Base-by-base conservation (phyloP, 169 alveolate genomes). In the Plasmodium billcollinsi region DNA sequence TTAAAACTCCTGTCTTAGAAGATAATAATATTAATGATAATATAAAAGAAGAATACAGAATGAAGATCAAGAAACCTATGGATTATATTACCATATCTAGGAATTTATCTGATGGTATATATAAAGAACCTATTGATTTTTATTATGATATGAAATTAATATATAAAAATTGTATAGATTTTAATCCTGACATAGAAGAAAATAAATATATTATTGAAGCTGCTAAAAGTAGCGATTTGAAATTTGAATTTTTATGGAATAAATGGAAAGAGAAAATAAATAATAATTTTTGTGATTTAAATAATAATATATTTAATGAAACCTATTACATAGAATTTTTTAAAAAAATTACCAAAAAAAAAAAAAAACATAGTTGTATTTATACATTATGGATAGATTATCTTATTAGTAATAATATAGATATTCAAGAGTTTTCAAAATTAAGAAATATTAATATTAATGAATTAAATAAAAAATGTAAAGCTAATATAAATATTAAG, bases 131-230 rank as follows among this genome's bases (percentile, higher is more conserved):
- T 2, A 29, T 18, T 12, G 80, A 78, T 12, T 50, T 66, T 24
- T 63, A 78, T 70, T 9, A 8, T 12, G 89, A 78, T 45, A 20
- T 78, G 58, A 78, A 63, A 21, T 67, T 78, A 58, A 78, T 78
- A 1, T 78, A 29, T 78, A 69, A 78, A 24, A 78, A 78, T 52
- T 78, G 89, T 61, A 20, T 78, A 2, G 78, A 50, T n/a, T 78
- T 78, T 58, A 78, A 78, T 70, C 89, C 89, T 0, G 89, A 66
- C 11, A 78, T 52, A 14, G 4, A 21, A 20, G 75, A 65, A 47
- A 78, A 78, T 52, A 33, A 78, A 24, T 78, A 78, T 59, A 78
- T 78, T 2, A 66, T 78, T n/a, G 78, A 63, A 0, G 89, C 89
- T 21, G 89, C 89, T 20, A 78, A 66, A 33, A 20, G 66, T n/a